phyloP scores from a whole-genome alignment of 306 rosid species.

The Amphicarpaea edgeworthii region DNA sequence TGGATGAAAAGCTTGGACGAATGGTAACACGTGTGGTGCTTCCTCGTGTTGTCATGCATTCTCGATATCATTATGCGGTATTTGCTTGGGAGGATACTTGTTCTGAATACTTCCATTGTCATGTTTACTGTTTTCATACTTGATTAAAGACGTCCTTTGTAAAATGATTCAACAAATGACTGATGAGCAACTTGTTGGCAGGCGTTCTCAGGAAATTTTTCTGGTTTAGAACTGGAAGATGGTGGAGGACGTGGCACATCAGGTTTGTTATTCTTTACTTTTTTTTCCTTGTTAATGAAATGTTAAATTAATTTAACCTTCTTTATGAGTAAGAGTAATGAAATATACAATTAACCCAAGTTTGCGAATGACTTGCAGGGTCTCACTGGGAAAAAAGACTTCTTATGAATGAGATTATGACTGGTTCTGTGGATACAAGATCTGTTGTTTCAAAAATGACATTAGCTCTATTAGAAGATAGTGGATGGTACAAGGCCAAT shows the following conservation, averaged over 20 bases:
- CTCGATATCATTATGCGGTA: conserved; percentile 93
- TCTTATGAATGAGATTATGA: conserved; percentile 98
- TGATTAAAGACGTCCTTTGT: conserved; percentile 4
- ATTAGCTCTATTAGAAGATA: conserved; percentile 91
- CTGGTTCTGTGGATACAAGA: conserved; percentile 98
- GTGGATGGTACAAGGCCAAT: conserved; percentile 99
- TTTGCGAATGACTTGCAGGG: conserved; percentile 59
- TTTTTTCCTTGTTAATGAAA: conserved; percentile 8
- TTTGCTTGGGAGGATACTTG: conserved; percentile 31
- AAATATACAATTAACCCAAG: not conserved
- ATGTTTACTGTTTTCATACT: conserved; percentile 20
- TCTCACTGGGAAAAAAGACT: conserved; percentile 99
- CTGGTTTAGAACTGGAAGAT: conserved; percentile 98
- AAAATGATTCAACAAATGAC: conserved; percentile 31
- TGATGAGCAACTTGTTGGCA: conserved; percentile 52
- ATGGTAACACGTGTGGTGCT: conserved; percentile 92
- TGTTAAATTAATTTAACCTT: not conserved
- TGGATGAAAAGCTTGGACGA: conserved; percentile 97
- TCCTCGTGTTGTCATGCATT: conserved; percentile 98
- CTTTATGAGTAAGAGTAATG: not conserved
- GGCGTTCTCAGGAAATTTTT: conserved; percentile 90
- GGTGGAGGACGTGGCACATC: conserved; percentile 99
- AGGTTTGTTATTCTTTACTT: conserved; percentile 58
- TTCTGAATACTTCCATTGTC: conserved; percentile 7
- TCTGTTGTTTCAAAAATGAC: conserved; percentile 99